Base-by-base conservation (phyloP, 1,284 basidiomycete species). In the Microbotryum intermedium region DNA sequence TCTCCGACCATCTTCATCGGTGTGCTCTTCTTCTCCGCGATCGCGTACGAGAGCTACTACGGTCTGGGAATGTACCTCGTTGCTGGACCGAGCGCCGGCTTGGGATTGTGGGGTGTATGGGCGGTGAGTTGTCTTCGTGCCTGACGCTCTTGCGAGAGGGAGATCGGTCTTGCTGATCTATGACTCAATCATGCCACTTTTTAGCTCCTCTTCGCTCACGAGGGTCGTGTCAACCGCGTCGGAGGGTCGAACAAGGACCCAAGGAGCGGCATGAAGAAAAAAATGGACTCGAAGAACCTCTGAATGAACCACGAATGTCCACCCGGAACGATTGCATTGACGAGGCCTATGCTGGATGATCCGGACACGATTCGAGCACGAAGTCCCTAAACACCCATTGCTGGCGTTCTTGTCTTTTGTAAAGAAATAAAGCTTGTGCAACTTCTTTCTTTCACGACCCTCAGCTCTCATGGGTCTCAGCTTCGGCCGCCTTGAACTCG, bases 151-250 rank as follows among this genome's bases (percentile, higher is more conserved):
- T n/a, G n/a, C 1, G 3, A 44, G n/a, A 21, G 21, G 30, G 46
- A 42, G 11, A n/a, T 7, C 2, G 4, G 18, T 11, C 5, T 18
- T n/a, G 49, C 57, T 43, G 50, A 42, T 26, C 4, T 4, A 23
- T 25, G 3, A 20, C 9, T 23, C n/a, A n/a, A n/a, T 23, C 13
- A 13, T 25, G 16, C 44, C 7, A n/a, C 34, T 21, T 28, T 21
- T 16, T 47, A 65, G 63, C 52, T 66, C 30, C 21, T 62, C 13
- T 66, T 63, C 42, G 64, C 53, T 6, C 61, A 56, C 48, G 58
- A 59, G 28, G 55, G 60, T 1, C 47, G 47, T 18, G 61, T 63
- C 2, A 66, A 66, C 59, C 50, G 34, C 34, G 34, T 39, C 34
- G 34, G 34, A 39, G 34, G 34, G 4, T 39, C 34, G 6, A 39